Percentiles rank a stretch among this genome's conserved stretches.
These are phyloP conservation scores for Cutaneotrichosporon mucoides DNA, from an alignment of 1,284 basidiomycete species.

Conservation along the genomic window DNA sequence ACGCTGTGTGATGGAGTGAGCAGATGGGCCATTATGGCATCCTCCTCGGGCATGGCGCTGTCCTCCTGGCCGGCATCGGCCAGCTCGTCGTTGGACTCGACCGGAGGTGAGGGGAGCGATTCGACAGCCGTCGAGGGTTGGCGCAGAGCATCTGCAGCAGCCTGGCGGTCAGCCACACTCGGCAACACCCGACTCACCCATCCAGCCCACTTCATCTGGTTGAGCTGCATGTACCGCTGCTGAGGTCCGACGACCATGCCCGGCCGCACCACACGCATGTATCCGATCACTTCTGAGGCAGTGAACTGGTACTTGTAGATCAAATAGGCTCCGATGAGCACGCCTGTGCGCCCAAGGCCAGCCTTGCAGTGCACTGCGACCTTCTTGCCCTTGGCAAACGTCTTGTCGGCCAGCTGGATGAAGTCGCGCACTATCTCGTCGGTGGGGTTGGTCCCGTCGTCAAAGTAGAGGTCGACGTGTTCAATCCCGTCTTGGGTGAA, in stretches of 20 bases:
- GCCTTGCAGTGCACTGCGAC: constrained; percentile 76
- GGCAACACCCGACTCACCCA: constrained; percentile 70
- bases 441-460: constrained; percentile 79
- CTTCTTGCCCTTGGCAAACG: constrained; percentile 67
- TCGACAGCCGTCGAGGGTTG: constrained; percentile 50
- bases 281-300: constrained; percentile 94
- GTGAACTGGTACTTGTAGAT: constrained; percentile 99
- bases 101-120: constrained; percentile 40
- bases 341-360: constrained; percentile 58
- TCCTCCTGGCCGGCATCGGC: too few relatives aligned
- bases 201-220: constrained; percentile 88
- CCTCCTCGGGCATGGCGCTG: too few relatives aligned
- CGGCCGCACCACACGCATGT: constrained; percentile 95
- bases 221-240: constrained; percentile 91
- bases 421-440: constrained; percentile 91
- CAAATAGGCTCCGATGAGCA: constrained; percentile 93
- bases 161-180: constrained; percentile 50
- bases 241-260: constrained; percentile 78
- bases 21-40: too few relatives aligned
- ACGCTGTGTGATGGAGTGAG: too few relatives aligned
- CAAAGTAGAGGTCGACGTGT: constrained; percentile 83
- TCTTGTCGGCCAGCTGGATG: constrained; percentile 74
- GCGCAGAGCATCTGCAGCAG: constrained; percentile 56
- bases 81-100: constrained; percentile 14
- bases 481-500: constrained; percentile 85